Evolutionary conservation across 768 basidiomycete genomes (phyloP).

Genomic region (Pisolithus microcarpus): DNA sequence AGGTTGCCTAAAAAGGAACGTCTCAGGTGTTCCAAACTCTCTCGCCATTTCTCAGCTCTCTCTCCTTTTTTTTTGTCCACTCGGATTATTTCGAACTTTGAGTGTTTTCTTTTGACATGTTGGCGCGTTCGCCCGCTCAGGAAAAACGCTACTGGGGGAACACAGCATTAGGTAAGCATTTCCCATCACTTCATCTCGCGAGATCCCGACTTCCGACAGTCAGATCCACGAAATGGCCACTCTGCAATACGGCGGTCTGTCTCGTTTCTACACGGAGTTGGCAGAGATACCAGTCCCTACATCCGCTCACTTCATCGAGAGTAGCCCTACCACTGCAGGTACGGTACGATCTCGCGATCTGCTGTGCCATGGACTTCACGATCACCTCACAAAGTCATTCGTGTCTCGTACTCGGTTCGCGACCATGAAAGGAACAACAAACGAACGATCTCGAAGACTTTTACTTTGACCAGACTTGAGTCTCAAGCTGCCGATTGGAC

Average conservation of each 20-base stretch:
- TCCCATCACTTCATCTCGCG: background rate
- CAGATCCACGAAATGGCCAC: conserved; percentile 8
- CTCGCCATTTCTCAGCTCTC: conserved; percentile 16
- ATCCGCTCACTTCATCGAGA: conserved; percentile 28
- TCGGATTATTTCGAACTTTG: conserved; percentile 13
- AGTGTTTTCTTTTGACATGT: conserved; percentile 18
- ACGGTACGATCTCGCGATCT: background rate
- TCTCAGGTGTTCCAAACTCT: conserved; percentile 17
- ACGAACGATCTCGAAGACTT: conserved; percentile 35
- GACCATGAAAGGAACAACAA: conserved; percentile 48
- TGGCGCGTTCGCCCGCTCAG: too few relatives aligned
- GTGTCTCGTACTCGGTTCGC: conserved; percentile 39
- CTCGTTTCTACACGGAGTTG: conserved; percentile 28
- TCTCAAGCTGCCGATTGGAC: conserved; percentile 6
- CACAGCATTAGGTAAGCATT: background rate
- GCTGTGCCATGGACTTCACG: background rate
- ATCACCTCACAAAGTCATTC: conserved; percentile 28
- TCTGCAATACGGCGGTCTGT: conserved; percentile 15
- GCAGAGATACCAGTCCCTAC: conserved; percentile 35
- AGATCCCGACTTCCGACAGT: background rate
- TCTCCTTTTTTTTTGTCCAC: conserved; percentile 14
- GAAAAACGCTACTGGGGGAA: background rate
- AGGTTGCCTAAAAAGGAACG: conserved; percentile 32
- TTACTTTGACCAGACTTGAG: conserved; percentile 22
- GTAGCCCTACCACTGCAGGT: conserved; percentile 13